These are phyloP conservation scores for Eimeria necatrix DNA, from an alignment of 169 alveolate genomes.

Conservation along the genomic window DNA sequence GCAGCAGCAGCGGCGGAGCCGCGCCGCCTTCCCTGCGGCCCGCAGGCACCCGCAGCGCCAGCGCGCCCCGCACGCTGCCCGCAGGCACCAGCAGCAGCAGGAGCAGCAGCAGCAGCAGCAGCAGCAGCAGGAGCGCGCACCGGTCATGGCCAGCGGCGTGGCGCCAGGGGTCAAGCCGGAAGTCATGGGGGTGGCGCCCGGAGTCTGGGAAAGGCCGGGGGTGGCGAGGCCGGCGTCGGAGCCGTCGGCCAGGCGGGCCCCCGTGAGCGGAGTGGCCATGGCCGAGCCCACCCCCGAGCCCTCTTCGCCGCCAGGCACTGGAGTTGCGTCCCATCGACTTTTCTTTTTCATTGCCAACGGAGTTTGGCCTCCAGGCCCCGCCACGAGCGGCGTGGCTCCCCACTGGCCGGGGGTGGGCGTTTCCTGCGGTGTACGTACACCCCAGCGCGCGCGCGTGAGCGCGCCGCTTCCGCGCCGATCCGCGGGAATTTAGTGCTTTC, in stretches of 20 bases:
- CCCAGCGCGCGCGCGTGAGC: too few species aligned
- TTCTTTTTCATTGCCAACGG: slow-evolving; percentile 72
- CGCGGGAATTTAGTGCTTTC: too few species aligned
- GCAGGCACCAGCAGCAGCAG: neutral
- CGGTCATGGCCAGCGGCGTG: slow-evolving; percentile 87
- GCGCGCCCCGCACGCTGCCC: neutral
- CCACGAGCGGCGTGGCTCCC: slow-evolving; percentile 83
- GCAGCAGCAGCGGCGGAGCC: neutral
- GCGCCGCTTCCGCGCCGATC: too few species aligned
- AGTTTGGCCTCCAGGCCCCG: slow-evolving; percentile 72
- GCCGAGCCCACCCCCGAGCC: slow-evolving; percentile 73
- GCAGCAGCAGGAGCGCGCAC: slow-evolving; percentile 66
- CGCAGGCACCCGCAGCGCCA: neutral
- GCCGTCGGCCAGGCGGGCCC: slow-evolving; percentile 77
- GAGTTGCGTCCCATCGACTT: slow-evolving; percentile 85
- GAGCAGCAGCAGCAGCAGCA: neutral
- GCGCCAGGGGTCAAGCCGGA: slow-evolving; percentile 87
- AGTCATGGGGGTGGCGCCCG: slow-evolving; percentile 83
- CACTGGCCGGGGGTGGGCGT: slow-evolving; percentile 84
- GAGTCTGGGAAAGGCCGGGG: slow-evolving; percentile 63
- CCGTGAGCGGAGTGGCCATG: slow-evolving; percentile 70
- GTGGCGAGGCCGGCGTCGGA: slow-evolving; percentile 74
- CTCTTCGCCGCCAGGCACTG: slow-evolving; percentile 72
- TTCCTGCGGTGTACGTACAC: slow-evolving; percentile 46
- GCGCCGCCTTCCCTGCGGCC: too few species aligned